Percentiles rank a stretch among this genome's conserved stretches.
Conservation (phyloP, 2,329 filamentous ascomycete genomes). For the Xylariaceae sp. region DNA sequence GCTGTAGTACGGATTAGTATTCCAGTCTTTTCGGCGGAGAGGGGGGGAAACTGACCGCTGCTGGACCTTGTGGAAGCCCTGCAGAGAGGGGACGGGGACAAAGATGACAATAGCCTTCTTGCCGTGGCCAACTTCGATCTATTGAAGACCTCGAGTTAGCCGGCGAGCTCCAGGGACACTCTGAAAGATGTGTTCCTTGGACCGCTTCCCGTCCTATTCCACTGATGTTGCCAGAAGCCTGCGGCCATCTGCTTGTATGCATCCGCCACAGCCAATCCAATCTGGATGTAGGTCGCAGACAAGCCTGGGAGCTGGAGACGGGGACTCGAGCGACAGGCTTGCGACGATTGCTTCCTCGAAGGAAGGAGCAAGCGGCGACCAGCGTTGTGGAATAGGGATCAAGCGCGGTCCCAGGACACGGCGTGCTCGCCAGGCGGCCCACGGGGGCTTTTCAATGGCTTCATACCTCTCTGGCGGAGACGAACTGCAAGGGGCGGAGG, state of each 20-base stretch:
- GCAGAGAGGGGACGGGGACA: constrained; percentile 98
- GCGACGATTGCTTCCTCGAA: background rate
- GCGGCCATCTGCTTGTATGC: constrained; percentile 13
- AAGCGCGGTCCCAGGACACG: constrained; percentile 15
- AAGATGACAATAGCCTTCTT: constrained; percentile 99
- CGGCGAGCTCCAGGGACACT: constrained; percentile 68
- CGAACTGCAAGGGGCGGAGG: constrained; percentile 96
- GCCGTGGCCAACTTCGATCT: constrained; percentile 99
- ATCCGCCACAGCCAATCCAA: constrained; percentile 11
- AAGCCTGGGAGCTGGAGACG: constrained; percentile 7
- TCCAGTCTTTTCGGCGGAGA: constrained; percentile 1
- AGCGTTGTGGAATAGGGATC: constrained; percentile 19
- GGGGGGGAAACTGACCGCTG: constrained; percentile 72
- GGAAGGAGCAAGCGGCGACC: constrained; percentile 4
- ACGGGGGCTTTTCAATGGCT: constrained; percentile 15
- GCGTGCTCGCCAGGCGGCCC: too few relatives aligned
- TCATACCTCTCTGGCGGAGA: constrained; percentile 99
- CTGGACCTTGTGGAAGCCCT: constrained; percentile 98
- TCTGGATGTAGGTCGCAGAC: constrained; percentile 12
- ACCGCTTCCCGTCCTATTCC: constrained; percentile 72
- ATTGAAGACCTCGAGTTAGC: constrained; percentile 61
- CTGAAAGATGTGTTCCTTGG: constrained; percentile 47
- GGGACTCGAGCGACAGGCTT: too few relatives aligned
- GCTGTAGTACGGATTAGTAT: constrained; percentile 43
- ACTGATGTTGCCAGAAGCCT: constrained; percentile 26